Percentiles rank a stretch among this genome's conserved stretches.
phyloP scores from a whole-genome alignment of 2,329 filamentous ascomycete genomes.

The Neonectria hederae region DNA sequence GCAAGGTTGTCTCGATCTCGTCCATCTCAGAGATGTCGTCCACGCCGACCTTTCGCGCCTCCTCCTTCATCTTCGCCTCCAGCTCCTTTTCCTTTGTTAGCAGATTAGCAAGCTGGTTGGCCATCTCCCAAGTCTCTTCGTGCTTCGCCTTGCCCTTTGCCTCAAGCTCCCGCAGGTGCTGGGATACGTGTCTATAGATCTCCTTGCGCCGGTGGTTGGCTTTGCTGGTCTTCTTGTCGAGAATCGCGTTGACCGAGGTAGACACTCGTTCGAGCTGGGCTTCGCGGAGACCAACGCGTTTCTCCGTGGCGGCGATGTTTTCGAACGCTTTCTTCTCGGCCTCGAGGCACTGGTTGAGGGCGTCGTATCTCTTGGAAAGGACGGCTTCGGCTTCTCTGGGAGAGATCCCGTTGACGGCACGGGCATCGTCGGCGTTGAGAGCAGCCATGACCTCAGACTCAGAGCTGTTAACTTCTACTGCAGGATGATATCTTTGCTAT shows the following conservation, averaged over 20 bases:
- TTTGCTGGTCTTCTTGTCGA: constrained; percentile 9
- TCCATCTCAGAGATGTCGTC: constrained; percentile 5
- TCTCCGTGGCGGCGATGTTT: constrained; percentile 5
- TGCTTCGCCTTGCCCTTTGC: constrained; percentile 4
- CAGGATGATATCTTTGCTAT: no score
- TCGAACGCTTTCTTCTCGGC: constrained; percentile 5
- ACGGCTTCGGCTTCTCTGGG: constrained; percentile 23
- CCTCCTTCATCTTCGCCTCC: constrained; percentile 11
- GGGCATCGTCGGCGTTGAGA: constrained; percentile 32
- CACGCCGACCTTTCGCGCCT: constrained; percentile 24
- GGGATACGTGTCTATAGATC: constrained; percentile 41
- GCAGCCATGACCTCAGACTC: constrained; percentile 34
- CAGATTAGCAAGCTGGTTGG: constrained; percentile 10
- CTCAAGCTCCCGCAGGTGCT: constrained; percentile 37
- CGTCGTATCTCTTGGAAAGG: constrained; percentile 33
- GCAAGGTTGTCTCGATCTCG: constrained; percentile 18
- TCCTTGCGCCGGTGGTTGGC: constrained; percentile 23
- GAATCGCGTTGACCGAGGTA: constrained; percentile 8
- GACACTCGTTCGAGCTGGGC: constrained; percentile 27
- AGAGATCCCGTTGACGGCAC: constrained; percentile 34
- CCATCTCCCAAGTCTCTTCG: constrained; percentile 17
- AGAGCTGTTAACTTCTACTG: background rate
- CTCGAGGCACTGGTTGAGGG: constrained; percentile 23
- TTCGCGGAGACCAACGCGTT: constrained; percentile 23
- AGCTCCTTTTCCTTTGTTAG: constrained; percentile 20